Conservation (phyloP, 768 basidiomycete species). For the Porpolomopsis calyptriformis region DNA sequence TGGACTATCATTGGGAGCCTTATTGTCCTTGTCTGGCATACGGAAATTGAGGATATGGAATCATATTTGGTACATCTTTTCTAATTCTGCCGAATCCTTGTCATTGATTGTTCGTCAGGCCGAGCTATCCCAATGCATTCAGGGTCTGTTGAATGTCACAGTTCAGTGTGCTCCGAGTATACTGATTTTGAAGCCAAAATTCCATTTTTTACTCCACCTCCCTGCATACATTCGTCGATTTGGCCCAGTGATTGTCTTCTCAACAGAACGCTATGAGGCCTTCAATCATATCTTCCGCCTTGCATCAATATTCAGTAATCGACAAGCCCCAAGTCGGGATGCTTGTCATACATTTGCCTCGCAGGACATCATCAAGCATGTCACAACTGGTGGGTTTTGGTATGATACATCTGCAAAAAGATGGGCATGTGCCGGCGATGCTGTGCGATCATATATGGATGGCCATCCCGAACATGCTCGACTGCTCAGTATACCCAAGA, state of each 20-base stretch:
- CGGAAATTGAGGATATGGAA: conserved; percentile 25
- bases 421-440: too few relatives aligned
- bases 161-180: conserved; percentile 20
- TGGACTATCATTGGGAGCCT: conserved; percentile 27
- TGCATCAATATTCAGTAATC: conserved; percentile 25
- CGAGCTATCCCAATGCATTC: conserved; percentile 19
- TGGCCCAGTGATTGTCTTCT: conserved; percentile 33
- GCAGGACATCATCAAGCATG: conserved; percentile 17
- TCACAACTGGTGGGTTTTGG: conserved; percentile 17
- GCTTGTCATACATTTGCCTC: conserved; percentile 19
- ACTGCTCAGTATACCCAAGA: too few relatives aligned
- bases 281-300: conserved; percentile 28
- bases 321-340: conserved; percentile 23
- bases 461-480: too few relatives aligned
- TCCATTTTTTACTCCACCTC: conserved; percentile 32
- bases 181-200: conserved; percentile 38
- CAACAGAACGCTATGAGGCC: conserved; percentile 33
- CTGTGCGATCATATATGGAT: too few relatives aligned
- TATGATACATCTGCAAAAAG: too few relatives aligned
- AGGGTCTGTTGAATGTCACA: conserved; percentile 25
- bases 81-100: neutral
- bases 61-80: conserved; percentile 22
- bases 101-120: conserved; percentile 10
- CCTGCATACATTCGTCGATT: conserved; percentile 27
- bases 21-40: conserved; percentile 30